These are phyloP conservation scores for Nematodospora valgi DNA, from an alignment of 805 yeast species.

Conservation along the genomic window DNA sequence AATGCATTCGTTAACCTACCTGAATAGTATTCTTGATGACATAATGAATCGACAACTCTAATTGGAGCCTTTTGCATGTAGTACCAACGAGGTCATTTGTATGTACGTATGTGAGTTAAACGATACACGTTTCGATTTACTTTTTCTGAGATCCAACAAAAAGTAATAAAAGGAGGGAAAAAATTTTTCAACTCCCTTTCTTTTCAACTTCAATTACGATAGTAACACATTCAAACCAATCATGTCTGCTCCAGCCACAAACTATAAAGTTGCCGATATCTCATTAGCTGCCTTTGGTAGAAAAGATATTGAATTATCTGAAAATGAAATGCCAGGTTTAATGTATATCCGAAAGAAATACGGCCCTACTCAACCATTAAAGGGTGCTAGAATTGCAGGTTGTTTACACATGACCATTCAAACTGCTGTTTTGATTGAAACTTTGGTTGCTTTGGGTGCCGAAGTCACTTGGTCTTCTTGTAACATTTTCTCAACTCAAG, in stretches of 20 bases:
- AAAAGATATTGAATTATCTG: slow-evolving; percentile 98
- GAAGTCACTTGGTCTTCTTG: slow-evolving; percentile 99
- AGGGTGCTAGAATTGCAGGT: slow-evolving; percentile 98
- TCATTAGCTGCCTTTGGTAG: slow-evolving; percentile 99
- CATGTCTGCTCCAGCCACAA: slow-evolving; percentile 40
- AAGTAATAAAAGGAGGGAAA: slow-evolving; percentile 1
- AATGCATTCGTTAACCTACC: too few species aligned
- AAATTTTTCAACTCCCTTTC: not conserved
- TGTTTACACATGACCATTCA: slow-evolving; percentile 99
- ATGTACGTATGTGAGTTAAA: too few species aligned
- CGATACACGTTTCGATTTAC: not conserved
- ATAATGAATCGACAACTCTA: too few species aligned
- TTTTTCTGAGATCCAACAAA: not conserved
- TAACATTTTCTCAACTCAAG: slow-evolving; percentile 99
- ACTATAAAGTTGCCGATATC: slow-evolving; percentile 96
- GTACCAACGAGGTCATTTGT: too few species aligned
- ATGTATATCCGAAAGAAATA: slow-evolving; percentile 95
- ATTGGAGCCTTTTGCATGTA: too few species aligned
- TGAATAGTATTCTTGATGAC: too few species aligned
- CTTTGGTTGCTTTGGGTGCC: slow-evolving; percentile 95
- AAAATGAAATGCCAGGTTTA: slow-evolving; percentile 99
- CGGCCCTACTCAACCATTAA: slow-evolving; percentile 89
- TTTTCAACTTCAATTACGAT: too few species aligned
- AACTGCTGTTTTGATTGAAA: slow-evolving; percentile 98
- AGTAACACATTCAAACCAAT: too few species aligned